Percentiles rank a stretch among this genome's conserved stretches.
phyloP scores from a whole-genome alignment of 2,329 filamentous ascomycete genomes.

The Acephala macrosclerotiorum region DNA sequence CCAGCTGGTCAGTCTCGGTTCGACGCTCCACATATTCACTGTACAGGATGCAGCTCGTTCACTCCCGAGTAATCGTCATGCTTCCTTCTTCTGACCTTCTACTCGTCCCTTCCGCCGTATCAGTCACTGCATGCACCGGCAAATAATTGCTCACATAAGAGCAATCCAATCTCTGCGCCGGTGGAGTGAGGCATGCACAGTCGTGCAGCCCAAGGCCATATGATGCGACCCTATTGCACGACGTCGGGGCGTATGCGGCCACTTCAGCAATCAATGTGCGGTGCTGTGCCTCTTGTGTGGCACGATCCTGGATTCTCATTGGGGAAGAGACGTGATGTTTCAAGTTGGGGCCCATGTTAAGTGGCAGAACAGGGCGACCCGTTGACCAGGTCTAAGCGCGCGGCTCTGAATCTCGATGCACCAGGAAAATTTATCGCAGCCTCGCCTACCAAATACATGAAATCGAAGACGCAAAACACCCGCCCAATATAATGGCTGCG shows the following conservation, averaged over 20 bases:
- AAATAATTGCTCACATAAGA: conserved; percentile 8
- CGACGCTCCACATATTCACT: neutral
- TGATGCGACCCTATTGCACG: conserved; percentile 2
- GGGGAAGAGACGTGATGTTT: neutral
- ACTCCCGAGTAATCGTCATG: neutral
- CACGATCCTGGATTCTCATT: conserved; percentile 1
- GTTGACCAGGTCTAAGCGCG: neutral
- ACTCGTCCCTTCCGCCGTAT: conserved; percentile 1
- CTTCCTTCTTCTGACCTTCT: conserved; percentile 2
- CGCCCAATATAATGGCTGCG: conserved; percentile 25
- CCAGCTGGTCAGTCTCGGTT: neutral
- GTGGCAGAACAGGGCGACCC: neutral
- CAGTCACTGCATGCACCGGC: conserved; percentile 8
- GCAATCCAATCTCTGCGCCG: neutral
- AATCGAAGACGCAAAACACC: neutral
- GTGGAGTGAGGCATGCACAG: neutral
- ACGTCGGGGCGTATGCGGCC: neutral
- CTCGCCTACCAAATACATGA: neutral
- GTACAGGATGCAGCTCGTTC: neutral
- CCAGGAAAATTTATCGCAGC: neutral
- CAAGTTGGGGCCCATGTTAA: neutral
- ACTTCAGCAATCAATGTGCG: neutral
- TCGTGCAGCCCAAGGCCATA: conserved; percentile 1
- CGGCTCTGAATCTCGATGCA: neutral
- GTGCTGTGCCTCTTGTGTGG: conserved; percentile 12